Base-by-base conservation (phyloP, 192 early-diverging fungal species). In the Dissophora ornata region DNA sequence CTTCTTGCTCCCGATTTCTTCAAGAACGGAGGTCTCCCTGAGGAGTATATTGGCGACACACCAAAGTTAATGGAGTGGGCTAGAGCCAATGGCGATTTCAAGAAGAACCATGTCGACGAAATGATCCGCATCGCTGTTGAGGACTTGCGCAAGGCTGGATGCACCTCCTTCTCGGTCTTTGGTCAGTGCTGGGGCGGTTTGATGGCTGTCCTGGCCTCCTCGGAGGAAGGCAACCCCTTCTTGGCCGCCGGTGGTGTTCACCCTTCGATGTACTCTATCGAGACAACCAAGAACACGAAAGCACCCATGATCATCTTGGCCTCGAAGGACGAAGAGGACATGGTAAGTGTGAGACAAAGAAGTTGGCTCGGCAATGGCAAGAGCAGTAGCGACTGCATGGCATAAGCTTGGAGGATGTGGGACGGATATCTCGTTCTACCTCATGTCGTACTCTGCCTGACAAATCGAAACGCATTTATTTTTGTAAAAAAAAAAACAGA, bases 111-210 rank as follows among this genome's bases (percentile, higher is more conserved):
- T 38, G 57, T 77, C 42, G 36, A 45, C 25, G 54, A 61, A 21
- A 52, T 67, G 9, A 62, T 67, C 50, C 26, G 28, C 12, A 59
- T 32, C 18, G 73, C 73, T 8, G 65, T 67, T 18, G 67, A 81
- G 21, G 48, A 82, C 16, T 69, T 91, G 52, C 75, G 71, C 13
- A 55, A 62, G 32, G 59, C 77, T 9, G 83, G 84, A 64, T 81
- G 80, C 44, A 62, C 62, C 11, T 58, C 79, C 9, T 79, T 86
- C 40, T 87, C 87, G 25, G 33, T 87, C 9, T 61, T 89, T 56
- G 92, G 90, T 8, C 88, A 91, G 68, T 92, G 91, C 83, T 92
- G 90, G 90, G 90, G 92, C 41, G 86, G 80, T 13, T 80, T 87
- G 57, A 83, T 90, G 55, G 69, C 86, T 19, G 80, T 82, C 5